These are phyloP conservation scores for Avena sativa DNA, from an alignment of 176 grass and related monocot species.

Conservation along the genomic window DNA sequence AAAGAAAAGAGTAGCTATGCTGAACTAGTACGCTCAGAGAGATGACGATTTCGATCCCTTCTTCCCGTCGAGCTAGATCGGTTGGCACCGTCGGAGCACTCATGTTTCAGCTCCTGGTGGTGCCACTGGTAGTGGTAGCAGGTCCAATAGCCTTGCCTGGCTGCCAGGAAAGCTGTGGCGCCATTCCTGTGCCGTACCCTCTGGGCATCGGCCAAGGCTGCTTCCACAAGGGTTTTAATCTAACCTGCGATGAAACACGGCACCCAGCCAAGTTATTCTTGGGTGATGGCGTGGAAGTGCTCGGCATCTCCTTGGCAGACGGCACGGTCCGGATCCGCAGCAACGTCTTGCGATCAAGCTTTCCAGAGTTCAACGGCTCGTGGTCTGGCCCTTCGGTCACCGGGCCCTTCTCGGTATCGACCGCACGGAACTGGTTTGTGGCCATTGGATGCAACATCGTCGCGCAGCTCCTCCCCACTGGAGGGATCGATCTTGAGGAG, in stretches of 20 bases:
- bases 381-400: background rate
- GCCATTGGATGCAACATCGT: conserved; percentile 8
- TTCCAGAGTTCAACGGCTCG: conserved; percentile 1
- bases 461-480: background rate
- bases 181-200: conserved; percentile 41
- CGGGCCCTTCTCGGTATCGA: conserved; percentile 18
- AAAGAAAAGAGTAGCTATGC: background rate
- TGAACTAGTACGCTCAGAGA: background rate
- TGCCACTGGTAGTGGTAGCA: background rate
- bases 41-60: background rate
- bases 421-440: conserved; percentile 26
- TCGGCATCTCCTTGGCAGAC: conserved; percentile 34
- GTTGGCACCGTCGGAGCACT: background rate
- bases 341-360: background rate
- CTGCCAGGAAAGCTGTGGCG: conserved; percentile 37
- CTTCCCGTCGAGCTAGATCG: background rate
- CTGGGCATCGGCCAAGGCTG: conserved; percentile 33
- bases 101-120: background rate
- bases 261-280: background rate
- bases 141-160: conserved; percentile 27
- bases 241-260: conserved; percentile 31
- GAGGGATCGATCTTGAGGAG: background rate
- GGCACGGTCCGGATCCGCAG: conserved; percentile 23
- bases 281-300: background rate
- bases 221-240: conserved; percentile 31